Conservation (phyloP, 1,284 basidiomycete genomes). For the Ganoderma leucocontextum region DNA sequence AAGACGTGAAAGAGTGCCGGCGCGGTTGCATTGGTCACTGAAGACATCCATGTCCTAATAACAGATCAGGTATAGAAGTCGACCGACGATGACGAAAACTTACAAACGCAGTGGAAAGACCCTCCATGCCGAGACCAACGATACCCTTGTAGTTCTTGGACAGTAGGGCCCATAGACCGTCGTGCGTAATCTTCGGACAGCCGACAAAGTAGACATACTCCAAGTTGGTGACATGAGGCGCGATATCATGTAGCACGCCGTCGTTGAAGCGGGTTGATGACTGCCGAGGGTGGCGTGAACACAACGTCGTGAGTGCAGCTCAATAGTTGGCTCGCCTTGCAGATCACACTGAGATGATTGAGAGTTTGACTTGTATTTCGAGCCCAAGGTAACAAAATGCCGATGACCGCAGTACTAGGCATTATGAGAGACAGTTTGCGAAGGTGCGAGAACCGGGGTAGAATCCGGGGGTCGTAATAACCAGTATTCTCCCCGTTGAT, state of each 20-base stretch:
- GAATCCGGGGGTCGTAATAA: slow-evolving; percentile 59
- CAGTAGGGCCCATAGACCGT: slow-evolving; percentile 60
- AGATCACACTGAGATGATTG: slow-evolving; percentile 66
- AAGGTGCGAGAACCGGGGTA: slow-evolving; percentile 53
- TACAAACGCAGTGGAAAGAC: slow-evolving; percentile 69
- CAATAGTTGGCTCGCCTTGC: slow-evolving; percentile 58
- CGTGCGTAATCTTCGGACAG: slow-evolving; percentile 72
- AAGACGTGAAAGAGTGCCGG: slow-evolving; percentile 51
- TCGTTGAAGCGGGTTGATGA: slow-evolving; percentile 66
- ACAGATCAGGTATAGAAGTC: neutral
- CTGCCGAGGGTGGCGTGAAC: slow-evolving; percentile 43
- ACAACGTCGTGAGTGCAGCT: neutral
- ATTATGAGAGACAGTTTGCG: slow-evolving; percentile 69
- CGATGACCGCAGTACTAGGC: slow-evolving; percentile 65
- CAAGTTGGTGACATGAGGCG: slow-evolving; percentile 55
- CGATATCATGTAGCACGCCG: slow-evolving; percentile 53
- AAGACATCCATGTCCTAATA: slow-evolving; percentile 62
- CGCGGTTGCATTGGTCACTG: slow-evolving; percentile 45
- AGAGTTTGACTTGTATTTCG: slow-evolving; percentile 52
- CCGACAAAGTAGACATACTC: slow-evolving; percentile 67
- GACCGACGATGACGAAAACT: slow-evolving; percentile 30
- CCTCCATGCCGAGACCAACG: slow-evolving; percentile 64
- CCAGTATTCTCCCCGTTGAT: slow-evolving; percentile 70
- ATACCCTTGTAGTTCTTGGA: slow-evolving; percentile 54
- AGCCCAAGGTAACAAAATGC: slow-evolving; percentile 61